These are phyloP conservation scores for Teunomyces panamensis DNA, from an alignment of 805 yeast species.

Conservation along the genomic window DNA sequence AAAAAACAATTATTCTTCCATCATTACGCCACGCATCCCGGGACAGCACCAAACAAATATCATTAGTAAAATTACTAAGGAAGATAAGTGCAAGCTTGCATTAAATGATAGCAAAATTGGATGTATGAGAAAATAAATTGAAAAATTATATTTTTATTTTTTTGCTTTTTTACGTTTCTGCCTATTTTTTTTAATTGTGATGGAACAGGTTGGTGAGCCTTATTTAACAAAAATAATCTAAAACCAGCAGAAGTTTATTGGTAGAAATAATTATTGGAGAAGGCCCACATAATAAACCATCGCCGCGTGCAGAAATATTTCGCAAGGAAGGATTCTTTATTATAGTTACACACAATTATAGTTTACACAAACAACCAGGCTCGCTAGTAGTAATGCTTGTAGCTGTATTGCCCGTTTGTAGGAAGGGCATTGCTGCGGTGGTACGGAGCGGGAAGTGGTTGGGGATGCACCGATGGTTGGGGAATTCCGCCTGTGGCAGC, in stretches of 20 bases:
- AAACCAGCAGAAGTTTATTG: background rate
- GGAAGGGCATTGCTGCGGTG: slow-evolving; percentile 7
- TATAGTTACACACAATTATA: background rate
- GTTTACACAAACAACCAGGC: background rate
- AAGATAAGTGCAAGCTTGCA: no score
- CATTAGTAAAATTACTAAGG: background rate
- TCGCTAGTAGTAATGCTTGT: slow-evolving; percentile 2
- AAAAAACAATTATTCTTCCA: no score
- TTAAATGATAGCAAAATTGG: no score
- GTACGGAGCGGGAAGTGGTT: slow-evolving; percentile 7
- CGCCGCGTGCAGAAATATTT: background rate
- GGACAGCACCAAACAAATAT: background rate
- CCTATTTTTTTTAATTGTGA: background rate
- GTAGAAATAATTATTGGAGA: background rate
- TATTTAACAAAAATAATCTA: background rate
- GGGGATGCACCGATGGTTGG: slow-evolving; percentile 5
- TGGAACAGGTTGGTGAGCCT: background rate
- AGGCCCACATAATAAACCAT: background rate
- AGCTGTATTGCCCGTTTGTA: slow-evolving; percentile 1
- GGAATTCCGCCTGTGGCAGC: background rate
- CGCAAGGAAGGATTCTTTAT: background rate
- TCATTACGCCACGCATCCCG: no score
- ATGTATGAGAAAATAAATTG: no score
- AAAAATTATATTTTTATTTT: no score
- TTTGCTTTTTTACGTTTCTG: no score